phyloP scores from a whole-genome alignment of 169 alveolate species.

The Miamiensis avidus region DNA sequence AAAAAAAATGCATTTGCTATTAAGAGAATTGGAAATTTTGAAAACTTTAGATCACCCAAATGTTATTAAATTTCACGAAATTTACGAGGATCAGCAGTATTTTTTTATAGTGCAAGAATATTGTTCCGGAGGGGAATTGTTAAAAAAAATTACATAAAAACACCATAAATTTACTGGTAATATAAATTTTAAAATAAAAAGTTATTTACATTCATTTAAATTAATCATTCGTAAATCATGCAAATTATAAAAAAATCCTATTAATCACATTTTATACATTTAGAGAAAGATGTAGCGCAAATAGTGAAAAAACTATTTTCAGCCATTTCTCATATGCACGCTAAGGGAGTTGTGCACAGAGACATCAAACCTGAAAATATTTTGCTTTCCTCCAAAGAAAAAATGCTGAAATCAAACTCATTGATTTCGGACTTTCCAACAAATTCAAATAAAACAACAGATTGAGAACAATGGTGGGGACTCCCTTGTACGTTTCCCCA shows the following conservation, averaged over 20 bases:
- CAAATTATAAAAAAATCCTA: not conserved
- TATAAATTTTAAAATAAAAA: too few species aligned
- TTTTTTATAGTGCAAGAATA: slow-evolving; percentile 75
- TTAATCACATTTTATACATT: not conserved
- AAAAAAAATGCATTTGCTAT: slow-evolving; percentile 22
- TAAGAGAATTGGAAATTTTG: slow-evolving; percentile 46
- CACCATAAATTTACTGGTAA: not conserved
- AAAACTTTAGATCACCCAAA: slow-evolving; percentile 59
- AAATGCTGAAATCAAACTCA: slow-evolving; percentile 60
- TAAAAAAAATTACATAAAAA: slow-evolving; percentile 54
- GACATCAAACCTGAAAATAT: slow-evolving; percentile 79
- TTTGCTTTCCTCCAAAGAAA: slow-evolving; percentile 48
- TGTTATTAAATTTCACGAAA: slow-evolving; percentile 66
- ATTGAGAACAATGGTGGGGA: slow-evolving; percentile 47
- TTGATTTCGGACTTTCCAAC: slow-evolving; percentile 71
- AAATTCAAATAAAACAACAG: slow-evolving; percentile 20
- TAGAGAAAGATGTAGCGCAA: slow-evolving; percentile 13
- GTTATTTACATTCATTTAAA: too few species aligned
- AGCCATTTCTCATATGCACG: slow-evolving; percentile 66
- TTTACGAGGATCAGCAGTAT: slow-evolving; percentile 53
- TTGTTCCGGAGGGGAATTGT: slow-evolving; percentile 79
- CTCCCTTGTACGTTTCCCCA: slow-evolving; percentile 48
- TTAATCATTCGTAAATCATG: too few species aligned
- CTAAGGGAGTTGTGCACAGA: slow-evolving; percentile 66
- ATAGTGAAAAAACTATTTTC: slow-evolving; percentile 14